Base-by-base conservation (phyloP, 2,329 filamentous ascomycete genomes). In the Aspergillus candidus region DNA sequence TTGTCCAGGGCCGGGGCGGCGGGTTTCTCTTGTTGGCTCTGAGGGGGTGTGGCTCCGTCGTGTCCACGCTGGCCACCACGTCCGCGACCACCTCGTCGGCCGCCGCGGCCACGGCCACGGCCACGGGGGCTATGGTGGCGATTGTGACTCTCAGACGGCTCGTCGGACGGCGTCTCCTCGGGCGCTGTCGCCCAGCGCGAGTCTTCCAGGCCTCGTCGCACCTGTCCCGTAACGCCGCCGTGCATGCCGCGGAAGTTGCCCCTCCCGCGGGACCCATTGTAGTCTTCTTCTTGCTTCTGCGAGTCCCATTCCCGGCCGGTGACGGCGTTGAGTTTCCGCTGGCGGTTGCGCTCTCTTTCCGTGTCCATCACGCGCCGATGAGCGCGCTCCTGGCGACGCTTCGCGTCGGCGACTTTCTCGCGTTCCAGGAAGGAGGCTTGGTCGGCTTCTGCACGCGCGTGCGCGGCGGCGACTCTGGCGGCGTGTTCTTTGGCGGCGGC, bases 361-460 rank as follows among this genome's bases (percentile, higher is more conserved):
- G 71, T 72, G 62, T 81, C 78, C 78, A 83, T 80, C 42, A 74
- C 72, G 46, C 75, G 75, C 30, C 78, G 63, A 46, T 79, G 75
- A 44, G 60, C 61, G 4, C 54, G 54, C 46, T 73, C 71, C 53
- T 82, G 74, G 40, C 73, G 72, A 44, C 75, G 68, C 44, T 78
- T 74, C 52, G 75, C 71, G 15, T 74, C 73, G 0, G 78, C 75
- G 8, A 78, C 66, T 30, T 77, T 75, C 57, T 85, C 82, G n/a
- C 80, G 73, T 45, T 80, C 74, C 34, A 80, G 73, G 58, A 83
- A 84, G 0, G 75, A 77, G 3, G 79, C 80, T 42, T 77, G 74
- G 52, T 86, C 82, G n/a, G 79, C 80, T 66, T 84, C 78, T n/a
- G 80, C 80, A 18, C 80, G 74, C 1, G 76, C 77, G 57, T 85